Base-by-base conservation (phyloP, 1,284 basidiomycete species). In the Malassezia sp. region DNA sequence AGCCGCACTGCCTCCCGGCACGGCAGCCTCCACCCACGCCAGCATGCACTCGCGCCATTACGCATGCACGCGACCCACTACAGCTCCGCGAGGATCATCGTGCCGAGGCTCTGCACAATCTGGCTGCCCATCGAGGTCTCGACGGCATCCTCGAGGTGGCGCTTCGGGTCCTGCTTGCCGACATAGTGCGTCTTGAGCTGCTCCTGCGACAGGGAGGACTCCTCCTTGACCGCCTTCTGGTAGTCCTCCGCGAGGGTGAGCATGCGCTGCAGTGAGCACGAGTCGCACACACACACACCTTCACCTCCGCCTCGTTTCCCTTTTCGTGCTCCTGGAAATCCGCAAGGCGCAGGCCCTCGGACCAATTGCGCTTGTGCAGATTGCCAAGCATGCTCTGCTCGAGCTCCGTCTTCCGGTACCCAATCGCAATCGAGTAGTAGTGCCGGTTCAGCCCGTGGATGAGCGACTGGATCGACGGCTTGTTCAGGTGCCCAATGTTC, bases 401-500 rank as follows among this genome's bases (percentile, higher is more conserved):
- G 36, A 70, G 50, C 51, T 70, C 66, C 14, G 67, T 70, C 48
- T 70, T 70, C 23, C 66, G 53, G 53, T 70, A 70, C 6, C 61
- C 63, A 45, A 70, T 70, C 30, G 65, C 63, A 37, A 70, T 67
- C 38, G 59, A 61, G 59, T 68, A 70, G 56, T 70, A 70, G 59
- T 70, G 67, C 28, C 67, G 56, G 53, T 70, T 70, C 32, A 70
- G 50, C 27, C 67, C 67, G 52, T 70, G 67, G 40, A 70, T 70
- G 26, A 70, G 53, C 33, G 55, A 86, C 73, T 97, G 93, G 70
- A 99, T 97, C 45, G 84, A 87, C 12, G 93, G 93, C 73, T 97
- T 96, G 74, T 93, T 93, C 71, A 99, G 84, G 70, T 96, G 91
- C 10, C 93, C 93, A 52, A 97, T 90, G 71, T 99, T 99, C 32